A percentile compares a stretch with the other conserved stretches of the same genome.
These are phyloP conservation scores for Flaveria linearis DNA, from an alignment of 129 eudicot genomes.

Conservation along the genomic window DNA sequence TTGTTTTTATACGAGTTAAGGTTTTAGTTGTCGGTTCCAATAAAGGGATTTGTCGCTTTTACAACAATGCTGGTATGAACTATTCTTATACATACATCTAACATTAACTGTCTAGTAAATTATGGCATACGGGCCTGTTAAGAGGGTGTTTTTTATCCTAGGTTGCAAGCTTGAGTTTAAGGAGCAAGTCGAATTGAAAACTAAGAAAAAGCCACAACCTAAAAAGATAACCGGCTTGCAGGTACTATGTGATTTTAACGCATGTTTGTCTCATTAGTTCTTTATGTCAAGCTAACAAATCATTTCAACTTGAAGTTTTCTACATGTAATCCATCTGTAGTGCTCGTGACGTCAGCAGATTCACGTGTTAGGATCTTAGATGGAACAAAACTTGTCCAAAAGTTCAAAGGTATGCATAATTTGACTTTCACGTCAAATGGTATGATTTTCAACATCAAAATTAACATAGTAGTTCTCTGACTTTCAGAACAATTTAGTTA, in stretches of 20 bases:
- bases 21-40: constrained; percentile 75
- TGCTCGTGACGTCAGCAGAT: constrained; percentile 83
- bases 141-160: constrained; percentile 22
- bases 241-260: constrained; percentile 36
- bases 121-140: neutral
- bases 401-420: constrained; percentile 61
- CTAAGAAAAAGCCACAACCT: constrained; percentile 69
- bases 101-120: neutral
- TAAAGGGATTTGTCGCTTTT: constrained; percentile 69
- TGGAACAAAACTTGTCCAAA: constrained; percentile 60
- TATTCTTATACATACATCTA: neutral
- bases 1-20: constrained; percentile 40
- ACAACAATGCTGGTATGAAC: constrained; percentile 57
- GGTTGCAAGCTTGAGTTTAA: constrained; percentile 69
- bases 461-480: neutral
- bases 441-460: constrained; percentile 1
- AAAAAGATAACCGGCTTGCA: constrained; percentile 80
- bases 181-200: constrained; percentile 50
- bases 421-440: constrained; percentile 29
- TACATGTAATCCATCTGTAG: constrained; percentile 62
- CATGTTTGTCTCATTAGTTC: neutral
- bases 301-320: constrained; percentile 49
- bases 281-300: constrained; percentile 2
- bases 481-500: neutral
- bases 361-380: constrained; percentile 64